Evolutionary conservation across 768 basidiomycete species (phyloP), one percentile per base, ranked within the genome.

Genomic region (Collybia nuda): DNA sequence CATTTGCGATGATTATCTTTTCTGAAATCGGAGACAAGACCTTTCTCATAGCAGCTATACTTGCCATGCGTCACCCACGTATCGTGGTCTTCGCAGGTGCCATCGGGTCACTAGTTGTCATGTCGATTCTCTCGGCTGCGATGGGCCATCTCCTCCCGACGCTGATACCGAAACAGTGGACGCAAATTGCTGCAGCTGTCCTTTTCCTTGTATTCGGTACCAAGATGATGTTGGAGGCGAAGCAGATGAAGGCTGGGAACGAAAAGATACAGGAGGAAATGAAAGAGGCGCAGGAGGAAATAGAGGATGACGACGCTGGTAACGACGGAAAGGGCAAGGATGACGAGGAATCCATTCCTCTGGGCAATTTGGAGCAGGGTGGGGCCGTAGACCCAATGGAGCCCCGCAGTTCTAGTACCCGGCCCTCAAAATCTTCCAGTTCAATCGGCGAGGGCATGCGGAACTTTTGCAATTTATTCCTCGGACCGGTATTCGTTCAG

Each of bases 1-100:
- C 92, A 5, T 93, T 94, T 72, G 67, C 79, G 53, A 93, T 96
- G 86, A 98, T 97, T 60, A 87, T 98, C 28, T 77, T 89, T 64
- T 93, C 91, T 2, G 92, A 94, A 75, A 88, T 95, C 38, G 96
- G 96, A 19, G 96, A 98, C 83, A 97, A 98, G 67, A 98, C 96
- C 0, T 87, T 96, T 44, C 93, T 95, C 46, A 93, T 95, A 44
- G 75, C 79, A 23, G 80, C 80, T 72, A 92, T 85, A 62, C 89
- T 82, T 60, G 93, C 95, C 9, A 94, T 94, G 85, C 87, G 93
- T 6, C 93, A 97, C 65, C 86, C 93, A 1, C 86, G 95, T 17
- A 57, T 87, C 39, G 70, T 85, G 50, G 93, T 99, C 52, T 98
- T 98, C 63, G 75, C 76, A 0, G 97, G 95, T 24, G 95, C 97